Base-by-base conservation (phyloP, 2,329 filamentous ascomycete species). In the Cercospora sp. region DNA sequence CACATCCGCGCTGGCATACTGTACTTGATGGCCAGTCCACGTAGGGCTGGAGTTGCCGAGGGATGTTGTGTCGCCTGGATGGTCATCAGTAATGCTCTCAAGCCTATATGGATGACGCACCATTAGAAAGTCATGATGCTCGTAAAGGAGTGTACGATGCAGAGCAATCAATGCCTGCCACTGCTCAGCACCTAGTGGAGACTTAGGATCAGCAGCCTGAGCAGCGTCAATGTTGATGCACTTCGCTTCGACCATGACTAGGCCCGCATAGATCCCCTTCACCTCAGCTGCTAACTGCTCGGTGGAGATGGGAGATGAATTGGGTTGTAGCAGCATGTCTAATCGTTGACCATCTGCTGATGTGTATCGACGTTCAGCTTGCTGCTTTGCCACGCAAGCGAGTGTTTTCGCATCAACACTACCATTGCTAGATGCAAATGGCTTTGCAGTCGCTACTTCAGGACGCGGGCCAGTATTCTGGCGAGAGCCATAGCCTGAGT, bases 1-100 rank as follows among this genome's bases (percentile, higher is more conserved):
- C 95, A 98, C 91, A 98, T 95, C 0, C 94, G 84, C 0, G 92
- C 93, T 0, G 94, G 94, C 92, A 98, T 97, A 0, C 89, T 89
- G 73, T 97, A 97, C 69, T 95, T 95, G 0, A 86, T 85, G 0
- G 93, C 90, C 0, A 97, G 79, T 0, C 87, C 83, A 3, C 87
- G 85, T 0, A 98, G 78, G 0, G 89, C 87, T 0, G 84, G 84
- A 26, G 86, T 91, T 0, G 93, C 92, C 0, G 89, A 90, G 0
- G 93, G 94, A 75, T 98, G 93, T 72, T 97, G 93, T 0, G 88
- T 91, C 0, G 94, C 94, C 71, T 73, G 64, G 8, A 31, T 12
- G 16, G n/a, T 33, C 10, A 36, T 63, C 6, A 63, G 61, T 48
- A n/a, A 40, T 40, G 23, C 13, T 31, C 26, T 28, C 10, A 4